Base-by-base conservation (phyloP, 305 asterid genomes). In the Stenogyne calaminthoides region DNA sequence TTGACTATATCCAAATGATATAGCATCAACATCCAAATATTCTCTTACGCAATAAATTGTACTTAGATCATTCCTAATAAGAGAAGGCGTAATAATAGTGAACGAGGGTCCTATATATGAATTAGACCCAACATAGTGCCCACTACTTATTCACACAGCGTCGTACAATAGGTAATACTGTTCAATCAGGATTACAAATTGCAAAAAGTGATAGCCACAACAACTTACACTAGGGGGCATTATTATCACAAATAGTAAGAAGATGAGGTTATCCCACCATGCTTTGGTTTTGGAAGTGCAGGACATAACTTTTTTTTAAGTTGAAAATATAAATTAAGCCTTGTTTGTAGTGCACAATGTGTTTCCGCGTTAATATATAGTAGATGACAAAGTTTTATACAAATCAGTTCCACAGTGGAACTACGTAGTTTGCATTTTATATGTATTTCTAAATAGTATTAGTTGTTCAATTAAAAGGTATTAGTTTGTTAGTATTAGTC, bases 21-120 rank as follows among this genome's bases (percentile, higher is more conserved):
- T 7, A 73, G 69, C 52, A 76, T 44, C 54, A 62, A 55, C 52
- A 61, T 65, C 76, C 67, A 44, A 25, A 73, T 60, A 77, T 76
- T 76, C 80, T 71, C 57, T 39, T 5, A 29, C 73, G 61, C 56
- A 55, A 34, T 11, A 60, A 76, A 74, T 65, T 51, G 42, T 71
- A 69, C 65, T 78, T 67, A 32, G 15, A 78, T 10, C 6, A 32
- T 32, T 32, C 36, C 7, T 27, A 60, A 58, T 0, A 63, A 18
- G 36, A 32, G 36, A 32, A 32, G 52, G 54, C 6, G 51, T n/a
- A 18, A 32, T 8, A 22, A 70, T 22, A 57, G 64, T 39, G 67
- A 57, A 71, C 20, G 27, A 0, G 59, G 59, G 25, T 19, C 69
- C 37, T 34, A 36, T 46, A 14, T 7, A 18, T 51, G 7, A 46